Base-by-base conservation (phyloP, 768 basidiomycete genomes). In the Xerocomus spinulosus region DNA sequence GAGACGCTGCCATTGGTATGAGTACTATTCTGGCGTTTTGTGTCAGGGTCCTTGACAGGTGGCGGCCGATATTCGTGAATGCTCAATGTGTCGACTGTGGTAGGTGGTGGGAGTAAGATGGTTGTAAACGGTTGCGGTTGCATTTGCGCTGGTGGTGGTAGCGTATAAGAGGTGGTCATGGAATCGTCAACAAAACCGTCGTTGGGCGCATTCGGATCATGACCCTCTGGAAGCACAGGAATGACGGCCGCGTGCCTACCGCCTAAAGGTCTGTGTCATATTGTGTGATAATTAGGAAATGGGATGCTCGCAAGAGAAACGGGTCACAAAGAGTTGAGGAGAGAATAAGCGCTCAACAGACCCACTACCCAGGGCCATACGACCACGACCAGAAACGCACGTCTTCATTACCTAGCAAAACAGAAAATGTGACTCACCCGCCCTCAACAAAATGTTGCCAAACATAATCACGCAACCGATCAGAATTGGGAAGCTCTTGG, bases 401-500 rank as follows among this genome's bases (percentile, higher is more conserved):
- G 42, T 46, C 52, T 52, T 53, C 42, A 45, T 51, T 40, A 39
- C 42, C 30, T 40, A 44, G 21, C 20, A 43, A 48, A 48, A 57
- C 33, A 53, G 24, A 20, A 44, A 48, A 50, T 36, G 9, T 43
- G 50, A 79, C 85, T 76, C 68, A 87, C 83, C 87, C 88, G 71
- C 89, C 89, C 67, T 92, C 89, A 9, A 81, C 75, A 62, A 89
- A 92, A 51, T 81, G 78, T 62, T 92, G 88, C 87, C 87, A 89
- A 24, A 90, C 87, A 61, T 92, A 92, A 68, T 88, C 83, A 55
- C 79, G 74, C 48, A 91, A 64, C 37, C 78, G 71, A 63, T 84
- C 79, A 13, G 90, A 83, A 48, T 80, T 79, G 6, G 83, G 81
- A 14, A 92, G 73, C 66, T 89, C 85, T 65, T 92, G 89, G n/a